These are phyloP conservation scores for Kernera saxatilis DNA, from an alignment of 345 rosid genomes.

Conservation along the genomic window DNA sequence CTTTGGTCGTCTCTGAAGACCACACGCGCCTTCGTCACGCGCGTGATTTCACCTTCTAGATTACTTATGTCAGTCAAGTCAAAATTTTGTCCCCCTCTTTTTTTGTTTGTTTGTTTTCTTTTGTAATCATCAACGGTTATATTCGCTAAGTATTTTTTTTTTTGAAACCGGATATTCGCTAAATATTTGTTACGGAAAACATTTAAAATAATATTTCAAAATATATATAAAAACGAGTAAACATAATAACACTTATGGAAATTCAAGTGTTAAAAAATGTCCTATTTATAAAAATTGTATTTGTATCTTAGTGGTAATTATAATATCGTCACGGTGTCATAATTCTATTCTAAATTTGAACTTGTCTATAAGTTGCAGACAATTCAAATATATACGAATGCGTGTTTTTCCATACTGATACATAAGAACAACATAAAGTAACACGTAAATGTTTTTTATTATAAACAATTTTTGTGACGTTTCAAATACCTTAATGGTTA, in stretches of 20 bases:
- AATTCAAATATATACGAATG: no score
- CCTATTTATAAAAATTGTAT: neutral
- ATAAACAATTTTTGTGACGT: no score
- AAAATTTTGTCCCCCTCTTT: neutral
- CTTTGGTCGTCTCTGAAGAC: neutral
- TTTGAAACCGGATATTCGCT: no score
- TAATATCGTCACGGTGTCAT: neutral
- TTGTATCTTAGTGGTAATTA: neutral
- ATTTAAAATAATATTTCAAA: neutral
- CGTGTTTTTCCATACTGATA: no score
- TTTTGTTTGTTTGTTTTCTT: neutral
- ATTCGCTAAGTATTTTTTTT: neutral
- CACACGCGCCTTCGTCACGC: neutral
- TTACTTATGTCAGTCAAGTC: neutral
- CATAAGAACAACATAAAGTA: no score
- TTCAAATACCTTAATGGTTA: no score
- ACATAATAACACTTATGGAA: neutral
- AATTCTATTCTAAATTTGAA: neutral
- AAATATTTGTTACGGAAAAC: neutral
- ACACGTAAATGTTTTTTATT: no score
- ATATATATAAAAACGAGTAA: neutral
- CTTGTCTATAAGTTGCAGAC: neutral
- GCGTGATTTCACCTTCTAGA: neutral
- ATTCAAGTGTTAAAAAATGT: neutral
- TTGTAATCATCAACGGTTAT: neutral